These are phyloP conservation scores for Candida mesenterica DNA, from an alignment of 1,139 yeast genomes.

Conservation along the genomic window DNA sequence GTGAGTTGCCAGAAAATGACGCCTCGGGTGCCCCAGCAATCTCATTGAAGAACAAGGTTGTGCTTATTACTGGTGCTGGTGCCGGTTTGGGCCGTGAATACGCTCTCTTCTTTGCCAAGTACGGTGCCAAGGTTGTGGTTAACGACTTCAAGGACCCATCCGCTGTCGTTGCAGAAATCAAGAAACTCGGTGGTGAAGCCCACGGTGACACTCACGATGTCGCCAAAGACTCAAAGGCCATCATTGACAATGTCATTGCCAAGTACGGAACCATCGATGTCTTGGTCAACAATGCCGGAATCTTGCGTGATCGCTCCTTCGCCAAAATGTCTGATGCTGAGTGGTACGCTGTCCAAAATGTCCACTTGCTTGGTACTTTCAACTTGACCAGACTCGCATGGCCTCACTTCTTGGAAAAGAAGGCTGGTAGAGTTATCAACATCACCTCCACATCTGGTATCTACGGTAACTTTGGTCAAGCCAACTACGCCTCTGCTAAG, in stretches of 20 bases:
- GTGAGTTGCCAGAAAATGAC: constrained; percentile 55
- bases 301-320: constrained; percentile 87
- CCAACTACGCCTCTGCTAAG: constrained; percentile 94
- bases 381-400: constrained; percentile 87
- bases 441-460: constrained; percentile 95
- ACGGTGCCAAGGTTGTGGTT: constrained; percentile 94
- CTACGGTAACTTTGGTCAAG: constrained; percentile 96
- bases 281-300: constrained; percentile 91
- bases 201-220: constrained; percentile 82
- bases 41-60: constrained; percentile 79
- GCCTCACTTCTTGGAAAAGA: constrained; percentile 81
- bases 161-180: constrained; percentile 75
- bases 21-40: constrained; percentile 47
- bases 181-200: constrained; percentile 75
- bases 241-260: constrained; percentile 75
- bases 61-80: constrained; percentile 93
- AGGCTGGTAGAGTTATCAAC: constrained; percentile 80
- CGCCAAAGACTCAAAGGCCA: constrained; percentile 71
- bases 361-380: constrained; percentile 82
- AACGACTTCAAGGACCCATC: constrained; percentile 84
- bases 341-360: constrained; percentile 80
- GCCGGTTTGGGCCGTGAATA: constrained; percentile 93
- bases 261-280: constrained; percentile 84
- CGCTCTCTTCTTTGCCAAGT: constrained; percentile 79
- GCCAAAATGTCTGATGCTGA: constrained; percentile 79